Conservation (phyloP, 257 asterid species). For the Phtheirospermum japonicum region DNA sequence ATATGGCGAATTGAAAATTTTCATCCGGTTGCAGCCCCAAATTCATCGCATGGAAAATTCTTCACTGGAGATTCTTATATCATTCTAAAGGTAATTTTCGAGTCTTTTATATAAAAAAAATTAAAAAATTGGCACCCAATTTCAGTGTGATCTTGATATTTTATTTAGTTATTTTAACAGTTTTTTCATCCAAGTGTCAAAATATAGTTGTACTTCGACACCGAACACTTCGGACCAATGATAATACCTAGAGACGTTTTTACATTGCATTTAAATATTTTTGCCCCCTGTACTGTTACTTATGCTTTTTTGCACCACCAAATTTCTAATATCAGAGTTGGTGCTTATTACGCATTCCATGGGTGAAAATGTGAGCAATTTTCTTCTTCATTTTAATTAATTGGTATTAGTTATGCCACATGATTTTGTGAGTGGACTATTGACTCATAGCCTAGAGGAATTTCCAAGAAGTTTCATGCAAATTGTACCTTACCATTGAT, state of each 20-base stretch:
- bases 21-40: constrained; percentile 53
- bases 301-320: constrained; percentile 8
- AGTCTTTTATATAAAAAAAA: background rate
- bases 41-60: constrained; percentile 64
- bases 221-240: background rate
- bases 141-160: background rate
- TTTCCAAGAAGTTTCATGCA: background rate
- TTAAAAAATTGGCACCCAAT: background rate
- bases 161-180: background rate
- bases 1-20: constrained; percentile 80
- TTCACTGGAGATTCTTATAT: constrained; percentile 78
- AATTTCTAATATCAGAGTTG: background rate
- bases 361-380: background rate
- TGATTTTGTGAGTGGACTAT: constrained; percentile 59
- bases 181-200: background rate
- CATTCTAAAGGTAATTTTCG: constrained; percentile 55
- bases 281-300: background rate
- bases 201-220: background rate
- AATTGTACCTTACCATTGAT: background rate
- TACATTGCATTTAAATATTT: background rate
- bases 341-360: background rate
- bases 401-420: background rate
- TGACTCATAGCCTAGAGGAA: background rate
- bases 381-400: background rate
- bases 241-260: background rate